Percentiles rank a stretch among this genome's conserved stretches.
These are phyloP conservation scores for Osmanthus fragrans DNA, from an alignment of 257 asterid species.

Conservation along the genomic window DNA sequence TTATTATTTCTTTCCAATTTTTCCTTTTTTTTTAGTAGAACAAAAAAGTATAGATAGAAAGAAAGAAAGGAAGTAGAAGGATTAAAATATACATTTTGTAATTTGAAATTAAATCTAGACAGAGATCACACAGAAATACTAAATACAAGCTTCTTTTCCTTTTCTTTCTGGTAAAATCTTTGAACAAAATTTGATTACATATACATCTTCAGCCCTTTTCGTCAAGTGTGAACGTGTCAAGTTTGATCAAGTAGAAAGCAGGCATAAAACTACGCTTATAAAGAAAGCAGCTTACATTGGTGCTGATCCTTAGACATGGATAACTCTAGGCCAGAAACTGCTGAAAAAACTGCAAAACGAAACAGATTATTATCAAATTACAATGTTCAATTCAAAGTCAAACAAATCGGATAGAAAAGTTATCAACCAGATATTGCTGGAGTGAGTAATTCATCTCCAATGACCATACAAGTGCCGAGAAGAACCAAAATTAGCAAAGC, in stretches of 20 bases:
- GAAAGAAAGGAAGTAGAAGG: not conserved
- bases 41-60: too few relatives aligned
- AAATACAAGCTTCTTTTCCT: not conserved
- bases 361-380: not conserved
- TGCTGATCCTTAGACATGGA: slow-evolving; percentile 96
- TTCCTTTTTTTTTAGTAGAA: not conserved
- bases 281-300: slow-evolving; percentile 66
- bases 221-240: not conserved
- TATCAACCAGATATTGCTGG: slow-evolving; percentile 87
- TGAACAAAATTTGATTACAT: not conserved
- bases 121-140: not conserved
- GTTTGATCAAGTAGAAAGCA: slow-evolving; percentile 5
- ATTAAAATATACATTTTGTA: too few relatives aligned
- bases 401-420: not conserved
- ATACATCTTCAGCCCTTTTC: not conserved
- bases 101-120: not conserved
- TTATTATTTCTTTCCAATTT: too few relatives aligned
- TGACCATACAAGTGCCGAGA: slow-evolving; percentile 98
- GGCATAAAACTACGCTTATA: not conserved
- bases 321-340: slow-evolving; percentile 95
- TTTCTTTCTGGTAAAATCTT: not conserved
- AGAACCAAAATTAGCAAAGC: slow-evolving; percentile 82
- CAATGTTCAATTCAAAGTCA: slow-evolving; percentile 3
- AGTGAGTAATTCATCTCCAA: slow-evolving; percentile 95
- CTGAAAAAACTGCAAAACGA: slow-evolving; percentile 73